Percentiles rank a stretch among this genome's conserved stretches.
phyloP scores from a whole-genome alignment of 1,284 basidiomycete genomes.

The Boletus sp. region DNA sequence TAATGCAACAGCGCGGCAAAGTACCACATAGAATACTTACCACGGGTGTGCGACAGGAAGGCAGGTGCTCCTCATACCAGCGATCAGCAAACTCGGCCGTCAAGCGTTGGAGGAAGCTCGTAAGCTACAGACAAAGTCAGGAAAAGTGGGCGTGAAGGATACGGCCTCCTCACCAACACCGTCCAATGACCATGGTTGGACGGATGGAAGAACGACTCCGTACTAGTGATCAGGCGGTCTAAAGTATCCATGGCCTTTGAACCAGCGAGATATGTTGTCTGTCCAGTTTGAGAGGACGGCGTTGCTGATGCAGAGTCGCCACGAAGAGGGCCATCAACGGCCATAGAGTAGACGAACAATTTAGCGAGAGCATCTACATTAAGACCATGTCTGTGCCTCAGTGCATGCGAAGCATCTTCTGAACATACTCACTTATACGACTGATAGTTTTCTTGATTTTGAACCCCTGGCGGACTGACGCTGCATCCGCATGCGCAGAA shows the following conservation, averaged over 20 bases:
- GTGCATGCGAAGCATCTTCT: neutral
- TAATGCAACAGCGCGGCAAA: neutral
- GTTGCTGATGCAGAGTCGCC: conserved; percentile 46
- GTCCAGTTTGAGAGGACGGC: conserved; percentile 54
- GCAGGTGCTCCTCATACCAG: conserved; percentile 79
- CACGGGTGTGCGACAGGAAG: conserved; percentile 77
- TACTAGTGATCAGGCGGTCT: conserved; percentile 86
- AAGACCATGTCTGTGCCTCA: conserved; percentile 1
- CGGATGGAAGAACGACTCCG: conserved; percentile 91
- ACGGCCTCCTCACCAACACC: conserved; percentile 46
- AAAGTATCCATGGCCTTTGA: conserved; percentile 88
- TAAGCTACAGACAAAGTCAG: conserved; percentile 26
- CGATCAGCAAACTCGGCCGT: conserved; percentile 79
- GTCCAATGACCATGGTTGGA: conserved; percentile 77
- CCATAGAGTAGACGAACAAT: conserved; percentile 89
- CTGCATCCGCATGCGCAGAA: conserved; percentile 63
- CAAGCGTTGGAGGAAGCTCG: conserved; percentile 48
- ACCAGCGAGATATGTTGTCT: conserved; percentile 71
- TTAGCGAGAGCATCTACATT: conserved; percentile 76
- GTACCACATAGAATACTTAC: conserved; percentile 38
- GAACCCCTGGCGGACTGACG: conserved; percentile 59
- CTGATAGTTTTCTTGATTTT: conserved; percentile 78
- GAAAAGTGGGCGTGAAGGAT: neutral
- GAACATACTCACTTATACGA: conserved; percentile 54
- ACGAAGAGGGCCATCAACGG: conserved; percentile 68